Evolutionary conservation across 495 filamentous ascomycete species (phyloP), one percentile per base, ranked within the genome.

Genomic region (Poronia punctata): DNA sequence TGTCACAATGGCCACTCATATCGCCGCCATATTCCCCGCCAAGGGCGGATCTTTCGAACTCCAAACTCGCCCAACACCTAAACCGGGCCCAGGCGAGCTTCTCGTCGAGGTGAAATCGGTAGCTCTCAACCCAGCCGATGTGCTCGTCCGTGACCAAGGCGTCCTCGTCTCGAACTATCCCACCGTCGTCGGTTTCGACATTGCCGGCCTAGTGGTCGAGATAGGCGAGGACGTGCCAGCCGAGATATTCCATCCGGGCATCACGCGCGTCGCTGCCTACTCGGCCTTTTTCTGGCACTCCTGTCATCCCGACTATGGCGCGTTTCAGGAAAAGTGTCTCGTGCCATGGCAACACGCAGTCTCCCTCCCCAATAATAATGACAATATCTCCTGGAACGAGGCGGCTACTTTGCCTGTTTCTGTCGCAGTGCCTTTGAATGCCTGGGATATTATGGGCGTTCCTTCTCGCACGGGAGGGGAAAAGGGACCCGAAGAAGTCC

Each of bases 111-210:
- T 70, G 43, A 67, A 72, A 40, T 60, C 71, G 14, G 38, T 75
- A 17, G 70, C 70, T 17, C 51, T 77, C 33, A 78, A 76, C 49
- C 70, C 67, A 1, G 46, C 68, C 45, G 71, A 74, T 50, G 45
- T 12, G 30, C 14, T 40, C 24, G 60, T 62, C 53, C 67, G 61
- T 17, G 55, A 65, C 15, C 45, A 50, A 5, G 65, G 65, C 35
- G 59, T 70, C 49, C 52, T 59, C 44, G 56, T 72, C 32, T 20
- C 57, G 17, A 31, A 25, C 15, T 69, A 65, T 48, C 68, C 69
- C 0, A 48, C 65, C 3, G 46, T 74, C 5, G 1, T 68, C 8
- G 69, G 67, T 19, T 62, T 57, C 6, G 70, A 74, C 34, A 41
- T 66, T 12, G 54, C 54, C 0, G 70, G 71, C 3, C 40, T 61